Base-by-base conservation (phyloP, 352 stramenopile genomes). In the Pythium monospermum region DNA sequence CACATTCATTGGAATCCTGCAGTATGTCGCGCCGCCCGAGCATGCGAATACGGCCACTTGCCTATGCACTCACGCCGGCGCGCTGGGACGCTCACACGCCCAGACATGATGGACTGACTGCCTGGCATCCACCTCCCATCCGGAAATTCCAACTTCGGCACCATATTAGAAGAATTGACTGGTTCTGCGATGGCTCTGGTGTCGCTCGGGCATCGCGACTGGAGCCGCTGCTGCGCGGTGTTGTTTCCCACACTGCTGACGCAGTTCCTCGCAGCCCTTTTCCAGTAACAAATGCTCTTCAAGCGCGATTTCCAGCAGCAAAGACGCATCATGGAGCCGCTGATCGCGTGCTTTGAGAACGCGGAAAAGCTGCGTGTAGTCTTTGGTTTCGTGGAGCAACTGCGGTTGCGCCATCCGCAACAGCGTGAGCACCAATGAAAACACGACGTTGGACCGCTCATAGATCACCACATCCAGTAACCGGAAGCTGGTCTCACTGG, bases 341-440 rank as follows among this genome's bases (percentile, higher is more conserved):
- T 69, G 57, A 45, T 87, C 76, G 18, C 78, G 71, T 28, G 75
- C 64, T 38, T 81, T 84, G 13, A 89, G 59, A 26, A 78, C 64
- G 0, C 68, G 66, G 33, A 87, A 87, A 33, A 89, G 63, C 48
- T 87, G 78, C 52, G 76, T 76, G 53, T 82, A 87, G 45, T 86
- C 78, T 13, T 67, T 59, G n/a, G 64, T 73, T 40, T 85, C 69
- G 3, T 65, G 55, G 23, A 89, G 48, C 10, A 87, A 38, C 26
- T 78, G 65, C 19, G 71, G 59, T 42, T 85, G 76, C 4, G 71
- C 73, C 53, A 86, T 65, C 6, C 73, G 75, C 21, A 89, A 47
- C 8, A 89, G 39, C 1, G 75, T 66, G 12, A 89, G 62, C 1
- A 72, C 69, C 16, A 89, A 52, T 6, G 75, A 59, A 41, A 89